phyloP scores from a whole-genome alignment of 305 asterid species.

The Fraxinus baroniana region DNA sequence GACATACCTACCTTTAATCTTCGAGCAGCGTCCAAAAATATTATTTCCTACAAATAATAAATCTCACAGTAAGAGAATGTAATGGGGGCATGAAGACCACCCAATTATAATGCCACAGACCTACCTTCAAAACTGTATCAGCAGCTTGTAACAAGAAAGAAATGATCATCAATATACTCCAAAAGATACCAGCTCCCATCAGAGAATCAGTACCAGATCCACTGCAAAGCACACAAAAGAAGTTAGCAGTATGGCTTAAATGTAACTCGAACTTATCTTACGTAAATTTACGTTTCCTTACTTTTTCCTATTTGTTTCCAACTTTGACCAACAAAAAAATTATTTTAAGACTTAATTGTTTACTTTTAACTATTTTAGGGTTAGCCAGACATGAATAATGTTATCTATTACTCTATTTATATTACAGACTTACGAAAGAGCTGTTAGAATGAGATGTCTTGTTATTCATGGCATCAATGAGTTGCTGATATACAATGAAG shows the following conservation, averaged over 20 bases:
- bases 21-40: conserved; percentile 77
- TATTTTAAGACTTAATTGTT: background rate
- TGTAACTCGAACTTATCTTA: background rate
- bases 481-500: background rate
- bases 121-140: conserved; percentile 90
- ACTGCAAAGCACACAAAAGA: conserved; percentile 44
- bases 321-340: background rate
- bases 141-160: conserved; percentile 97
- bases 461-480: conserved; percentile 5
- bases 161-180: conserved; percentile 90
- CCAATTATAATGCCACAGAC: conserved; percentile 14
- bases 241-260: background rate
- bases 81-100: conserved; percentile 24
- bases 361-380: background rate
- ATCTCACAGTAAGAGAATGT: conserved; percentile 30
- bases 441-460: background rate
- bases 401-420: background rate
- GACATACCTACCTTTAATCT: conserved; percentile 68
- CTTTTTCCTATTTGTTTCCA: background rate
- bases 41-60: conserved; percentile 64
- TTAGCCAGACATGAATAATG: background rate
- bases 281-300: background rate
- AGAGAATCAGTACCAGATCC: conserved; percentile 95
- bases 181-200: conserved; percentile 81
- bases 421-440: background rate